Percentiles rank a stretch among this genome's conserved stretches.
These are phyloP conservation scores for Dalbergia cultrata DNA, from an alignment of 306 rosid genomes.

Conservation along the genomic window DNA sequence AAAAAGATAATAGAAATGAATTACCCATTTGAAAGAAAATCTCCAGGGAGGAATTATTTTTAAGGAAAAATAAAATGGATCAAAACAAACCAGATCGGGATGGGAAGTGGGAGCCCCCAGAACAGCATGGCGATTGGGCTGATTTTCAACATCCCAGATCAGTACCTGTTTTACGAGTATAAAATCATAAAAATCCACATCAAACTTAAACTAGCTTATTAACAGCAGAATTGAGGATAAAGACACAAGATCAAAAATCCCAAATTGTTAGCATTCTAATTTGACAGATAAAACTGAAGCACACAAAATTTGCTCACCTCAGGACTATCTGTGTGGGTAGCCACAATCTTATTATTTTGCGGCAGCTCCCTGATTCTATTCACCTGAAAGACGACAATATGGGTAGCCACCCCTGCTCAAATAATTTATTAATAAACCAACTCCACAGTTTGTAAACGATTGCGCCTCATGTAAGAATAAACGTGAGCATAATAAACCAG, in stretches of 20 bases:
- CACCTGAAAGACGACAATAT: conserved; percentile 64
- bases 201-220: not conserved
- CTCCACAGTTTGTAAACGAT: not conserved
- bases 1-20: not conserved
- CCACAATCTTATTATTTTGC: conserved; percentile 76
- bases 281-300: conserved; percentile 13
- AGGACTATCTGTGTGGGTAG: conserved; percentile 97
- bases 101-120: conserved; percentile 82
- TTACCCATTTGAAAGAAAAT: not conserved
- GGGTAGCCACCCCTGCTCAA: not conserved
- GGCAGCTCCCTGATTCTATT: conserved; percentile 96
- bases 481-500: not conserved
- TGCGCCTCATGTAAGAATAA: not conserved
- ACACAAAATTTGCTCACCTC: conserved; percentile 61
- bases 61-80: not conserved
- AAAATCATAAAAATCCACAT: not conserved
- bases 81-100: conserved; percentile 84
- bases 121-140: conserved; percentile 88
- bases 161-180: conserved; percentile 63
- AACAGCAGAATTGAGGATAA: not conserved
- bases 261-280: conserved; percentile 15
- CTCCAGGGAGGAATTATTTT: not conserved
- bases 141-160: conserved; percentile 93
- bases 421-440: not conserved
- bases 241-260: not conserved